Conservation (phyloP, 1,284 basidiomycete genomes). For the Austroboletus niveus region DNA sequence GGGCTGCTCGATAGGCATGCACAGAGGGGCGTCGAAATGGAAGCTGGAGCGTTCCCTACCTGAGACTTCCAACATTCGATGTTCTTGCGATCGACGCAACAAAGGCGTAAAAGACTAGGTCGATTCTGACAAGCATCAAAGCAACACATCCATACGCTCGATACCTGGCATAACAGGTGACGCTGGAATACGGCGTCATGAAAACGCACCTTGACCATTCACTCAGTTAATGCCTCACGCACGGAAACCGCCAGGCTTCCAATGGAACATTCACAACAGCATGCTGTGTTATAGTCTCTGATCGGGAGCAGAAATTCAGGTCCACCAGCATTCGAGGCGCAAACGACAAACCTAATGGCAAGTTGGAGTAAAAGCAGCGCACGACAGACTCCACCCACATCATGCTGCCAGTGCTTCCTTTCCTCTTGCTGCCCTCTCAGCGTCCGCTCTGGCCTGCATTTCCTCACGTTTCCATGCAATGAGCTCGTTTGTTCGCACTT, state of each 20-base stretch:
- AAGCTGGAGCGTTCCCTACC: conserved; percentile 12
- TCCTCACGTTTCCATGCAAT: conserved; percentile 60
- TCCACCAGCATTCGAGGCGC: not conserved
- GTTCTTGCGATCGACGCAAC: conserved; percentile 9
- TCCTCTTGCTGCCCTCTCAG: conserved; percentile 20
- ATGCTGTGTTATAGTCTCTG: conserved; percentile 11
- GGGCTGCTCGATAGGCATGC: conserved; percentile 7
- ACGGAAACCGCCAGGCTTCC: conserved; percentile 13
- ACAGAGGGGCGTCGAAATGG: conserved; percentile 13
- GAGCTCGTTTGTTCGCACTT: conserved; percentile 54
- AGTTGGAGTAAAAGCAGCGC: not conserved
- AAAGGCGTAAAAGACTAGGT: not conserved
- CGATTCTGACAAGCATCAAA: not conserved
- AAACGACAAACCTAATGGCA: conserved; percentile 23
- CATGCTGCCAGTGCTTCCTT: conserved; percentile 9
- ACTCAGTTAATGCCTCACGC: not conserved
- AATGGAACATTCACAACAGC: conserved; percentile 15
- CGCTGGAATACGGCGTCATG: conserved; percentile 1
- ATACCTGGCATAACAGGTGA: not conserved
- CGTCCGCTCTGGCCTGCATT: conserved; percentile 42
- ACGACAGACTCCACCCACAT: not conserved
- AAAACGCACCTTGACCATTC: not conserved
- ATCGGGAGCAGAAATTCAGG: conserved; percentile 10
- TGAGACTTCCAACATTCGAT: not conserved
- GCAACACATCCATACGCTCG: not conserved